A percentile compares a stretch with the other conserved stretches of the same genome.
These are phyloP conservation scores for Citrullus colocynthis DNA, from an alignment of 306 rosid genomes.

Conservation along the genomic window DNA sequence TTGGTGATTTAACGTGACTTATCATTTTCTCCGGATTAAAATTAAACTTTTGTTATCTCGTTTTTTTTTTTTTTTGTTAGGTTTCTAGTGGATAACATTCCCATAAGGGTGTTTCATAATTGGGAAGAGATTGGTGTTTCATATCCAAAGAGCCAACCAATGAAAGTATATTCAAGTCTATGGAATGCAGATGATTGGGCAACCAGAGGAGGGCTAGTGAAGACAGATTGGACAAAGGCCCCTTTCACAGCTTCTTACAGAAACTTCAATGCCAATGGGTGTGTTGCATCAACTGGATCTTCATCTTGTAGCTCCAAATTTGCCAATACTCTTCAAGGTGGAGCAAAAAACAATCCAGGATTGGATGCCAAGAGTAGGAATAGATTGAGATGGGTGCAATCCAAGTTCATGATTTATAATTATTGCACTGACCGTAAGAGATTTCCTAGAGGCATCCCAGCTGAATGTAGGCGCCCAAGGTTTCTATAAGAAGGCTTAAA, in stretches of 20 bases:
- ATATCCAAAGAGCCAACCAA: conserved; percentile 24
- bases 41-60: background rate
- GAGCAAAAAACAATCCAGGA: conserved; percentile 15
- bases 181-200: conserved; percentile 49
- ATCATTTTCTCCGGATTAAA: background rate
- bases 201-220: conserved; percentile 29
- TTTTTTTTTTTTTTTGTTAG: background rate
- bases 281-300: conserved; percentile 1
- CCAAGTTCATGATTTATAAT: conserved; percentile 36
- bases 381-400: conserved; percentile 34
- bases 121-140: conserved; percentile 19
- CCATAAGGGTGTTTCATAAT: conserved; percentile 28
- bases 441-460: conserved; percentile 30
- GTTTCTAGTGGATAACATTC: conserved; percentile 24
- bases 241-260: conserved; percentile 36
- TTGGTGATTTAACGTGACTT: too few species aligned
- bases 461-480: conserved; percentile 23
- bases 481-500: background rate
- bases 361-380: conserved; percentile 27
- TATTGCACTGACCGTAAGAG: conserved; percentile 30
- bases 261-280: conserved; percentile 23
- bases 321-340: background rate
- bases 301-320: conserved; percentile 2
- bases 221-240: conserved; percentile 37
- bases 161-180: conserved; percentile 28